Conservation (phyloP, 2,329 filamentous ascomycete species). For the Drechslerella coelobrocha region DNA sequence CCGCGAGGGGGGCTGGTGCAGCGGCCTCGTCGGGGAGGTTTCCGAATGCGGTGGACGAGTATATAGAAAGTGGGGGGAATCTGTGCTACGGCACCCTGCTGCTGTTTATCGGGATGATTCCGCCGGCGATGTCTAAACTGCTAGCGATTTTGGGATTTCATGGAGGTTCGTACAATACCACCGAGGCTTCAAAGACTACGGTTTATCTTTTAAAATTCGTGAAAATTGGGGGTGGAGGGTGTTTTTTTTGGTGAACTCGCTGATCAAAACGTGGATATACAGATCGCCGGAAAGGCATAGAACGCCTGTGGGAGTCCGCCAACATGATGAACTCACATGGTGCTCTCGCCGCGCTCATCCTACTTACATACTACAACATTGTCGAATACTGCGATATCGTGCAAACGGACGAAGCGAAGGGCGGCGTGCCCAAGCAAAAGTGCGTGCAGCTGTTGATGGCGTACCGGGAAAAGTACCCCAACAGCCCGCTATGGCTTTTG, state of each 20-base stretch:
- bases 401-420: constrained; percentile 66
- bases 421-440: constrained; percentile 74
- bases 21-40: constrained; percentile 18
- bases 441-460: constrained; percentile 72
- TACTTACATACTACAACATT: constrained; percentile 84
- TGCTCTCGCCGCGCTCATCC: constrained; percentile 80
- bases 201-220: constrained; percentile 7
- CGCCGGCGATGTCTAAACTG: constrained; percentile 85
- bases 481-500: constrained; percentile 82
- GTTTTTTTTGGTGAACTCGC: background rate
- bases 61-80: constrained; percentile 85
- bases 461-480: constrained; percentile 80
- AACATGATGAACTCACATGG: constrained; percentile 88
- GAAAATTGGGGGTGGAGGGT: too few relatives aligned
- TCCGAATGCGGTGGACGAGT: constrained; percentile 69
- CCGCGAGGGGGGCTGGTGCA: background rate
- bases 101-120: constrained; percentile 88
- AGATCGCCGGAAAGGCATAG: constrained; percentile 80
- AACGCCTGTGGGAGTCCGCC: constrained; percentile 89
- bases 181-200: background rate
- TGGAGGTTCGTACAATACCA: constrained; percentile 61
- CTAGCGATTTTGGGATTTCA: constrained; percentile 88
- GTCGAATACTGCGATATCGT: constrained; percentile 88
- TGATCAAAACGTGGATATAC: constrained; percentile 1
- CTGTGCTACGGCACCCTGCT: constrained; percentile 89